These are phyloP conservation scores for Prunus padus DNA, from an alignment of 306 rosid species.

Conservation along the genomic window DNA sequence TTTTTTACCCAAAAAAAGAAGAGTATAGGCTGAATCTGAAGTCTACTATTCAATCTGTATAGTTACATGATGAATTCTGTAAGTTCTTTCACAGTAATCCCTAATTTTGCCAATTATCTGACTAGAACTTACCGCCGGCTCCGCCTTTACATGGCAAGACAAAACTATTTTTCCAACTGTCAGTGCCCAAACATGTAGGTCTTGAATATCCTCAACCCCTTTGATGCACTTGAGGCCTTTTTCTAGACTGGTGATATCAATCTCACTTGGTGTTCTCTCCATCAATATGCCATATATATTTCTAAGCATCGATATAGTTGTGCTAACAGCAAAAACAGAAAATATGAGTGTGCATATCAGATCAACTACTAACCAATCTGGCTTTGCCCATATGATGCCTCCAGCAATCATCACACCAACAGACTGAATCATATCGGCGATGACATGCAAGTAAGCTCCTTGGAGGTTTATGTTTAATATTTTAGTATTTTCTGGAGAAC, in stretches of 20 bases:
- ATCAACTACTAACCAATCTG: conserved; percentile 71
- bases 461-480: conserved; percentile 66
- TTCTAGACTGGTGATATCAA: conserved; percentile 53
- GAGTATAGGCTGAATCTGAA: neutral
- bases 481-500: conserved; percentile 28
- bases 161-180: conserved; percentile 72
- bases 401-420: conserved; percentile 94
- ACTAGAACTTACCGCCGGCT: conserved; percentile 45
- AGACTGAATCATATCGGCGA: conserved; percentile 89
- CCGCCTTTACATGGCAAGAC: conserved; percentile 71
- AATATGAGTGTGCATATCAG: conserved; percentile 73
- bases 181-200: conserved; percentile 84
- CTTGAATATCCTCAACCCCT: conserved; percentile 71
- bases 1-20: too few relatives aligned
- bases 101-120: conserved; percentile 49
- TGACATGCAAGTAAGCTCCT: conserved; percentile 92
- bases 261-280: conserved; percentile 66
- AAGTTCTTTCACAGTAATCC: conserved; percentile 52
- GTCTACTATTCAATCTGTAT: conserved; percentile 62
- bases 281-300: conserved; percentile 62
- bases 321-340: conserved; percentile 62
- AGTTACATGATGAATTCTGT: conserved; percentile 70
- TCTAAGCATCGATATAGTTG: conserved; percentile 68
- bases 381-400: conserved; percentile 72
- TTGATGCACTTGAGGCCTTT: conserved; percentile 55